A percentile compares a stretch with the other conserved stretches of the same genome.
phyloP scores from a whole-genome alignment of 164 flowering plant genomes.

The Echeveria elegans region DNA sequence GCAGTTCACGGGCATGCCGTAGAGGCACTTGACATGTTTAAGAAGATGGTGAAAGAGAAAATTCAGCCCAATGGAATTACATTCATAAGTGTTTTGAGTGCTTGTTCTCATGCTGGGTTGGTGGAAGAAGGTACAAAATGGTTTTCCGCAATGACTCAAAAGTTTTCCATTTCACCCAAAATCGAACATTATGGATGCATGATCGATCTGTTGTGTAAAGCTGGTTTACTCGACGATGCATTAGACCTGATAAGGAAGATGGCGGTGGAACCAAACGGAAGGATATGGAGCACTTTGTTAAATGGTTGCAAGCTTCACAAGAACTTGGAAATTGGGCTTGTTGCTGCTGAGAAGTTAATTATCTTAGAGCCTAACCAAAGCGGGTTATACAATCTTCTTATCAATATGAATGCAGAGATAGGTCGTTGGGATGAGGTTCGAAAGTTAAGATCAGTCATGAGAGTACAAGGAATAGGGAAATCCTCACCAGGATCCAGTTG shows the following conservation, averaged over 20 bases:
- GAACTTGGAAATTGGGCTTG: conserved; percentile 50
- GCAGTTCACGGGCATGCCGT: conserved; percentile 55
- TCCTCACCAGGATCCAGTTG: conserved; percentile 64
- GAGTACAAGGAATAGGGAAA: conserved; percentile 45
- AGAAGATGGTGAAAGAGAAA: conserved; percentile 38
- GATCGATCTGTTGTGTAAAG: conserved; percentile 65
- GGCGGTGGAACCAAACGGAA: conserved; percentile 52
- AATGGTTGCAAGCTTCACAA: conserved; percentile 62
- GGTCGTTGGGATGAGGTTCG: conserved; percentile 62
- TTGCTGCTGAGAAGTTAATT: conserved; percentile 41
- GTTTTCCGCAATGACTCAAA: conserved; percentile 45
- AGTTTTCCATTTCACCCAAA: conserved; percentile 35
- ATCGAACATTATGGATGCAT: conserved; percentile 77
- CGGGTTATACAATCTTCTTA: conserved; percentile 46
- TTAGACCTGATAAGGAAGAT: conserved; percentile 40
- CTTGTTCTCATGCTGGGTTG: conserved; percentile 70
- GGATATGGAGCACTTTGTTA: conserved; percentile 68
- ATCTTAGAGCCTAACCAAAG: conserved; percentile 60
- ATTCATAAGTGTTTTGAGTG: conserved; percentile 56
- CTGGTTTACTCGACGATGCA: conserved; percentile 62
- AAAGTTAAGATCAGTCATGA: conserved; percentile 38
- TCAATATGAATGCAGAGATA: conserved; percentile 63
- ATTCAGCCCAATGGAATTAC: conserved; percentile 53
- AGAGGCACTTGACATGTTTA: conserved; percentile 53
- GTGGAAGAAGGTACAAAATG: conserved; percentile 53